Conservation (phyloP, 2,329 filamentous ascomycete genomes). For the Fusarium foetens region DNA sequence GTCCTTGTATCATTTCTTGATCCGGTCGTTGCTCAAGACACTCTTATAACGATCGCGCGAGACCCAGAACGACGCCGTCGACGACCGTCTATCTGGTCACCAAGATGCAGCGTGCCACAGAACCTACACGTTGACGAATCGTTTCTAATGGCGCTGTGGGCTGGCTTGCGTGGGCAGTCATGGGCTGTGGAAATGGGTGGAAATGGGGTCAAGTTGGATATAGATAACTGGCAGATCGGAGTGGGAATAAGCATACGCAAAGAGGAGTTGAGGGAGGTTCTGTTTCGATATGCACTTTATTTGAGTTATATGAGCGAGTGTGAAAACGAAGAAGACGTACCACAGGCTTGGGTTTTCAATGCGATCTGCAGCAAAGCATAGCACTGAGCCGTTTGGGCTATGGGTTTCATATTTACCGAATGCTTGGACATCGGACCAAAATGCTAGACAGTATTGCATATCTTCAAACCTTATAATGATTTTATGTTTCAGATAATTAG, state of each 20-base stretch:
- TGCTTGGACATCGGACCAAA: neutral
- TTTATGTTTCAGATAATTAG: neutral
- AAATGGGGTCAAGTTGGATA: slow-evolving; percentile 11
- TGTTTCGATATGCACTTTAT: slow-evolving; percentile 52
- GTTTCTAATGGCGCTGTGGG: slow-evolving; percentile 48
- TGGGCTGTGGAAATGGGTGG: slow-evolving; percentile 29
- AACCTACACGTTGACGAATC: slow-evolving; percentile 45
- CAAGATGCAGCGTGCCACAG: slow-evolving; percentile 48
- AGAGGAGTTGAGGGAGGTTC: slow-evolving; percentile 38
- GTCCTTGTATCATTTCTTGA: slow-evolving; percentile 47
- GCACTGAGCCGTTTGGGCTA: neutral
- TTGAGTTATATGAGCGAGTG: slow-evolving; percentile 47
- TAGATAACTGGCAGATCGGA: slow-evolving; percentile 31
- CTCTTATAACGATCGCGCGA: slow-evolving; percentile 35
- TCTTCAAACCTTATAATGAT: neutral
- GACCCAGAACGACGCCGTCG: slow-evolving; percentile 39
- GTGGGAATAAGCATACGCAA: slow-evolving; percentile 40
- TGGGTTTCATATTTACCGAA: neutral
- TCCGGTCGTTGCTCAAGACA: slow-evolving; percentile 38
- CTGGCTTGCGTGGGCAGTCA: slow-evolving; percentile 43
- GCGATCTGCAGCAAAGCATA: slow-evolving; percentile 22
- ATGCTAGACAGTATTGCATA: neutral
- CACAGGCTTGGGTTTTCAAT: slow-evolving; percentile 48
- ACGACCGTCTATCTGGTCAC: slow-evolving; percentile 49
- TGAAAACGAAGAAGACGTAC: slow-evolving; percentile 40